Evolutionary conservation across 129 eudicot species (phyloP), one percentile per base, ranked within the genome.

Genomic region (Helichrysum umbraculigerum): DNA sequence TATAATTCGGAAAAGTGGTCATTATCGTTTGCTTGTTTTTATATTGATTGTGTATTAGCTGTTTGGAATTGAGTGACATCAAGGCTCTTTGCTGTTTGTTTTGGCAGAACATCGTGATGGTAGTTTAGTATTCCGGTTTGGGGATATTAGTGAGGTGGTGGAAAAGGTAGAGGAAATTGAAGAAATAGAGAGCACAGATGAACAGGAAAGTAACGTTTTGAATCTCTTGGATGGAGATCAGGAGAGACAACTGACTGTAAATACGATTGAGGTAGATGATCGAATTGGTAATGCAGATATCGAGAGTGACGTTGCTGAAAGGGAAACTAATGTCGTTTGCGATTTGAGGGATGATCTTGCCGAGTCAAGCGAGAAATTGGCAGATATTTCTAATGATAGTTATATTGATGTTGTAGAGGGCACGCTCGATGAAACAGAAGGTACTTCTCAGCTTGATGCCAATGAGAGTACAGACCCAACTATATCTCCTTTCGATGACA

Each of bases 51-150:
- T n/a, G 1, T 8, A n/a, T 56, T 56, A 56, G 37, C 5, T 62
- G 7, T 11, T 62, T 22, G 68, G 35, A 62, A 62, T 62, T 29
- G 68, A 29, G 5, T 62, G 33, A 14, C 33, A 35, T 33, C 42
- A 5, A 30, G 15, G 58, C 14, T 14, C 7, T 69, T 73, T 70
- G 66, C 17, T 85, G 83, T 41, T 75, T 75, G 20, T 81, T 71
- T 81, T 83, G 73, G 83, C 87, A 92, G 97, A 83, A 82, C 80
- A 72, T 80, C 71, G 70, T 65, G 97, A 92, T 84, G 97, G 97
- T 47, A 92, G 97, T 80, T 20, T 89, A 57, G 41, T 92, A 14
- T 92, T 92, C 80, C 84, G 76, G 57, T 92, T 92, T 75, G 97
- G 96, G 71, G 91, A 89, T 66, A 91, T 89, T 22, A 81, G 87